phyloP scores from a whole-genome alignment of 2,329 filamentous ascomycete genomes.

The Thermomyces lanuginosus region DNA sequence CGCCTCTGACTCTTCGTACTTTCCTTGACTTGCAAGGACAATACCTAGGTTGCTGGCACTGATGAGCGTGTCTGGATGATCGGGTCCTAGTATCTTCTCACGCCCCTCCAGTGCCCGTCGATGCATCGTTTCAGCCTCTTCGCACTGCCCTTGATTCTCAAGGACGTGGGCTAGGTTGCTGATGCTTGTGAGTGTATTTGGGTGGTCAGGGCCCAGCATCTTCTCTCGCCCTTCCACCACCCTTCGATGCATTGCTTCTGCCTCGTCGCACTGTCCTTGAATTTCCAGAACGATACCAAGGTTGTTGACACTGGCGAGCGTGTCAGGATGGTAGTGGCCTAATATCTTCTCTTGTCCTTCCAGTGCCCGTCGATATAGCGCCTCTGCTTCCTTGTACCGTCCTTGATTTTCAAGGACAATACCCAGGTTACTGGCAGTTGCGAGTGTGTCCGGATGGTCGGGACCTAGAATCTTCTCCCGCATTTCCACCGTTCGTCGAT shows the following conservation, averaged over 20 bases:
- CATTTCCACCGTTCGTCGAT: neutral
- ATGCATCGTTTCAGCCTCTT: constrained; percentile 12
- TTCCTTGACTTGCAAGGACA: neutral
- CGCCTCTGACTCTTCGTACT: neutral
- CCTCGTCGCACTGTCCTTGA: neutral
- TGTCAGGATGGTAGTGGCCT: constrained; percentile 3
- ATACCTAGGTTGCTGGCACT: neutral
- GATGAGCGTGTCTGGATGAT: neutral
- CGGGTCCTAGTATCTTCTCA: constrained; percentile 1
- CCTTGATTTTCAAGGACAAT: constrained; percentile 5
- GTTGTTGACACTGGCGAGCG: neutral
- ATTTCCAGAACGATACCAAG: neutral
- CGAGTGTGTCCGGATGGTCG: constrained; percentile 5
- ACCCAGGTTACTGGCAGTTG: constrained; percentile 6
- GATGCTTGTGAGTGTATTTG: constrained; percentile 11
- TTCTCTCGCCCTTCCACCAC: constrained; percentile 7
- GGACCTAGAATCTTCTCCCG: constrained; percentile 1
- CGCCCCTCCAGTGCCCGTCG: constrained; percentile 7
- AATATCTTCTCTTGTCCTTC: constrained; percentile 4
- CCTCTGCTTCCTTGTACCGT: neutral
- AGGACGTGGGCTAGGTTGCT: constrained; percentile 13
- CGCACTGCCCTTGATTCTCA: constrained; percentile 8
- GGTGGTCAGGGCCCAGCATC: constrained; percentile 10
- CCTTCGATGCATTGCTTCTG: neutral
- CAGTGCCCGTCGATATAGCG: constrained; percentile 4